Evolutionary conservation across 2,329 filamentous ascomycete genomes (phyloP).

Genomic region (Pestalotiopsis fici): DNA sequence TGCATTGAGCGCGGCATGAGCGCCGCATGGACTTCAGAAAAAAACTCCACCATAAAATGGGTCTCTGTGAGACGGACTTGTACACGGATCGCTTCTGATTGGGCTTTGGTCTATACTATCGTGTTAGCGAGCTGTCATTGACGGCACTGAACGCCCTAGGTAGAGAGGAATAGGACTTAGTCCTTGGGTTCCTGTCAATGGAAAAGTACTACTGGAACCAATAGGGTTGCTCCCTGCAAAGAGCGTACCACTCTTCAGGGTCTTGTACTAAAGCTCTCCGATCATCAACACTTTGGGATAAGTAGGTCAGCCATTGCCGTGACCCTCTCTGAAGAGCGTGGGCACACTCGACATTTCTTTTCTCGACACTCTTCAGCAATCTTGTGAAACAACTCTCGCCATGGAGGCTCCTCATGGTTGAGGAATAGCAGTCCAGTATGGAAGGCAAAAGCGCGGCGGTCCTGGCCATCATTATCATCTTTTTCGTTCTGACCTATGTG

Average conservation of each 20-base stretch:
- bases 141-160: not conserved
- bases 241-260: not conserved
- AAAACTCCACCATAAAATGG: not conserved
- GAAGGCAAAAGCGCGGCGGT: not conserved
- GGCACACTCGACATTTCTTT: not conserved
- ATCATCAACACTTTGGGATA: not conserved
- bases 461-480: not conserved
- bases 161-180: not conserved
- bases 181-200: not conserved
- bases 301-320: not conserved
- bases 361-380: not conserved
- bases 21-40: not conserved
- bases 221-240: not conserved
- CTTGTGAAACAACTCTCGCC: not conserved
- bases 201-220: not conserved
- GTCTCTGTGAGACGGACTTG: not conserved
- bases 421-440: not conserved
- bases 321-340: not conserved
- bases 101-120: not conserved
- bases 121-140: not conserved
- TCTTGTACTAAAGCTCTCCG: not conserved
- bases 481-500: constrained; percentile 1
- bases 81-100: not conserved
- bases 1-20: not conserved
- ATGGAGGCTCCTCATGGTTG: not conserved